phyloP scores from a whole-genome alignment of 1,284 basidiomycete species.

The Microbotryum lychnidis-dioicae region DNA sequence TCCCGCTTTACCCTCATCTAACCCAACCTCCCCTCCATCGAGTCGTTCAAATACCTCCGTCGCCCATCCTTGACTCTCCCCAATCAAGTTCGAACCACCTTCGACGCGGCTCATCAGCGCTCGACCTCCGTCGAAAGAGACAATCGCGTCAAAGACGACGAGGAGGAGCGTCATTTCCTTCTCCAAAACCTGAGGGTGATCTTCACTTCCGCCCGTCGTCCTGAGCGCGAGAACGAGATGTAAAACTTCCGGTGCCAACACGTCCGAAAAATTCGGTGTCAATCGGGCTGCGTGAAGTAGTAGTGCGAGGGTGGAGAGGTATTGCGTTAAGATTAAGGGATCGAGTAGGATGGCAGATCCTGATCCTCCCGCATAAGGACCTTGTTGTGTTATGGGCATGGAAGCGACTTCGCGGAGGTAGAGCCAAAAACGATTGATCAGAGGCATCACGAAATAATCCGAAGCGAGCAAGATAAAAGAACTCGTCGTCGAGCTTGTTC shows the following conservation, averaged over 20 bases:
- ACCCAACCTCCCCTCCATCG: constrained; percentile 52
- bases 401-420: constrained; percentile 72
- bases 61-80: constrained; percentile 74
- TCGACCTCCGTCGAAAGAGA: constrained; percentile 67
- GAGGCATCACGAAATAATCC: constrained; percentile 74
- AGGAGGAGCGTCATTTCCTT: constrained; percentile 68
- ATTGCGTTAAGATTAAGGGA: constrained; percentile 62
- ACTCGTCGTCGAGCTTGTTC: constrained; percentile 1
- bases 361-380: constrained; percentile 37
- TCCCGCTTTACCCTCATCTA: constrained; percentile 56
- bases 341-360: constrained; percentile 62
- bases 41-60: constrained; percentile 56
- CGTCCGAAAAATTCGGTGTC: constrained; percentile 64
- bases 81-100: constrained; percentile 53
- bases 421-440: constrained; percentile 84
- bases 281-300: constrained; percentile 71
- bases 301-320: constrained; percentile 68
- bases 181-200: constrained; percentile 63
- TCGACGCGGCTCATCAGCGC: constrained; percentile 53
- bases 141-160: constrained; percentile 62
- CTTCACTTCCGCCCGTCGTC: constrained; percentile 32
- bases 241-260: constrained; percentile 69
- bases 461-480: constrained; percentile 67
- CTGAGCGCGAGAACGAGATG: constrained; percentile 62
- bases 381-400: constrained; percentile 51